Conservation (phyloP, 2,329 filamentous ascomycete species). For the Cytospora piceicola region DNA sequence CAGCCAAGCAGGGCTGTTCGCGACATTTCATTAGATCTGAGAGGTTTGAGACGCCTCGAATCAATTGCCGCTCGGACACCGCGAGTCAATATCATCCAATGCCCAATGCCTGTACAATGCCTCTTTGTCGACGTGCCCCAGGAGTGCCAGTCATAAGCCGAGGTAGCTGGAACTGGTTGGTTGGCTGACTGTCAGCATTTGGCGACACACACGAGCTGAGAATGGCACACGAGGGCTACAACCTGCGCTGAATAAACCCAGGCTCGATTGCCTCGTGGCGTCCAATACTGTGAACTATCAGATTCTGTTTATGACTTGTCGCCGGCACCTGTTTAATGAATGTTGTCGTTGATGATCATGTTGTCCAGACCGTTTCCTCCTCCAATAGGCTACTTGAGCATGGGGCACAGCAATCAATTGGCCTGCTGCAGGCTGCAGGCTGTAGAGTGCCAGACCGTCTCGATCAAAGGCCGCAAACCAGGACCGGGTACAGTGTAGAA, state of each 20-base stretch:
- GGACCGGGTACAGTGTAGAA: background rate
- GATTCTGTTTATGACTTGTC: conserved; percentile 8
- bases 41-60: background rate
- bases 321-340: conserved; percentile 1
- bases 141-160: conserved; percentile 6
- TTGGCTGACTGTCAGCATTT: conserved; percentile 20
- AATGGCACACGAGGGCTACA: conserved; percentile 16
- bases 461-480: background rate
- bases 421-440: background rate
- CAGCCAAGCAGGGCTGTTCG: background rate
- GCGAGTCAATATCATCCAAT: background rate
- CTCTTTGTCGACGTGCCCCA: background rate
- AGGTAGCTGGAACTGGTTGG: conserved; percentile 1
- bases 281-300: conserved; percentile 11
- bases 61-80: background rate
- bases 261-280: conserved; percentile 3
- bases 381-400: background rate
- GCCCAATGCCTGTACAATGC: background rate
- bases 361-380: conserved; percentile 14
- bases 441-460: background rate
- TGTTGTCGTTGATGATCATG: background rate
- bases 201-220: conserved; percentile 15
- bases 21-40: background rate
- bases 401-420: conserved; percentile 2
- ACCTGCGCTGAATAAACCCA: conserved; percentile 7